Evolutionary conservation across 495 filamentous ascomycete genomes (phyloP), one percentile per base, ranked within the genome.

Genomic region (Penicillium paradoxum): DNA sequence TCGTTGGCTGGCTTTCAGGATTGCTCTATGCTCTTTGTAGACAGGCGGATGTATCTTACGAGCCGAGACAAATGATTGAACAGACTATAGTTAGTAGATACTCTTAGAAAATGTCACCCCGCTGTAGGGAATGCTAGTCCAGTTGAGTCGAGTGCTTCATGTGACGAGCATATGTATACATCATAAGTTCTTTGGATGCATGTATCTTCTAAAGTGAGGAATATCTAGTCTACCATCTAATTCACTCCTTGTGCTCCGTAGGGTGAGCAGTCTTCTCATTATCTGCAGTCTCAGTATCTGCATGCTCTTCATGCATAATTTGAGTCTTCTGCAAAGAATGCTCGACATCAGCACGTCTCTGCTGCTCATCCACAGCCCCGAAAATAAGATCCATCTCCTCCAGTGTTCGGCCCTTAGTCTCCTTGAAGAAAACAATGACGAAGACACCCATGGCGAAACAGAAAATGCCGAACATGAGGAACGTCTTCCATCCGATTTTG

Each of bases 391-490:
- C 75, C 73, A 76, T 78, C 17, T 76, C 74, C 46, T 79, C 76
- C 38, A 79, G 57, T 24, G 68, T 70, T 22, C 72, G 51, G 2
- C 80, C 80, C 18, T 79, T 81, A 4, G 83, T 87, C 65, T 88
- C 85, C 14, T 81, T 83, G 6, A 86, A 66, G 49, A 74, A 78
- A 53, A 85, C 71, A 59, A 73, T 30, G n/a, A 67, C 62, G 21
- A 69, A 72, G 3, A 66, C 25, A 18, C 62, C 57, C 56, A 66
- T 70, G 24, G 62, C 65, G 21, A 64, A 51, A 44, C 69, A 72
- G 69, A 83, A 81, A 40, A 75, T 69, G 25, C 68, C 77, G 49
- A 82, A 81, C 73, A 82, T 81, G 39, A 83, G 51, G 68, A 80
- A 83, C 0, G 78, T 77, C 18, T 65, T 67, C 74, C 75, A 81